Evolutionary conservation across 805 yeast genomes (phyloP), one percentile per base, ranked within the genome.

Genomic region (Myxozyma kluyveri): DNA sequence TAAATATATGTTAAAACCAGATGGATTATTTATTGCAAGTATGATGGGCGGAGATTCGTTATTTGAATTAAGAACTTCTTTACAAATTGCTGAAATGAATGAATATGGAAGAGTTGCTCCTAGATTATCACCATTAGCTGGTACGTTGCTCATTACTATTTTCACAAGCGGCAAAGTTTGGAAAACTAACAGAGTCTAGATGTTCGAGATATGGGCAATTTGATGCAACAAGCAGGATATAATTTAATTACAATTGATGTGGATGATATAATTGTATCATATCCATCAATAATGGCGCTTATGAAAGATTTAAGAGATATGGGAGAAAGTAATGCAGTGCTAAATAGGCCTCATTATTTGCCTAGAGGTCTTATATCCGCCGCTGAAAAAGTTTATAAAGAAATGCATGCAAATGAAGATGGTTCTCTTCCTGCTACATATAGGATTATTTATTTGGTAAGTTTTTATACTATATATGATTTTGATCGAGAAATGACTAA

Each of bases 31-130:
- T 60, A 75, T 88, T 75, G 95, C 86, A 1, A 78, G 88, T 21
- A 77, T 88, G 76, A 78, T 86, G 59, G 93, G 91, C 19, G 91
- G 90, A 9, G 96, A 88, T 64, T 84, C 95, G 1, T 68, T 88
- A n/a, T 88, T 81, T 63, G 96, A 88, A 66, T 73, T 88, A 54
- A 75, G 96, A 44, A 84, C 95, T 0, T 74, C 89, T 2, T 70
- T 88, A 41, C 96, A 88, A 67, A 70, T 88, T 50, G 95, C 95
- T 0, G 96, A 88, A 63, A 70, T 82, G 70, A 95, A 88, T 64
- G 73, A 95, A 45, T 72, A 69, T 42, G 93, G 95, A 7, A 89
- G 95, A 1, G 75, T 87, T 53, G 78, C 91, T 1, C 93, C 96
- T 0, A 72, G 95, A 35, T 78, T 88, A 3, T 83, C 90, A 3